phyloP scores from a whole-genome alignment of 2,329 filamentous ascomycete species.

The Aotearoamyces nothofagi region DNA sequence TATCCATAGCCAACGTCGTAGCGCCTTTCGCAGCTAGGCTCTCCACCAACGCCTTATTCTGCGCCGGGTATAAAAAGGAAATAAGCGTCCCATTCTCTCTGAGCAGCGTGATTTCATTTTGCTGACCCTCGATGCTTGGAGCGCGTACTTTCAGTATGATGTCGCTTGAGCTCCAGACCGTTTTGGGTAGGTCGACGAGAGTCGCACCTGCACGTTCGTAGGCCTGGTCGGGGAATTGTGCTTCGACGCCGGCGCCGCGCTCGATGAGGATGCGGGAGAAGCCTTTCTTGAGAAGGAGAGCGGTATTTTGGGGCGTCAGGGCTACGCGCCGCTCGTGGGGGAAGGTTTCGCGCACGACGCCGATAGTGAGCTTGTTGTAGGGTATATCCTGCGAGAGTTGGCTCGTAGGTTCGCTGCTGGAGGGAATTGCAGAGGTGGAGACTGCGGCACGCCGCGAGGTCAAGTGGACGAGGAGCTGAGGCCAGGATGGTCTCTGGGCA shows the following conservation, averaged over 20 bases:
- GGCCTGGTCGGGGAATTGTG: slow-evolving; percentile 63
- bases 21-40: slow-evolving; percentile 55
- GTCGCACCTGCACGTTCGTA: slow-evolving; percentile 69
- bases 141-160: slow-evolving; percentile 76
- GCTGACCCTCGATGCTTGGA: slow-evolving; percentile 40
- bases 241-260: slow-evolving; percentile 61
- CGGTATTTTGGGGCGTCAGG: slow-evolving; percentile 71
- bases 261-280: slow-evolving; percentile 66
- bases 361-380: slow-evolving; percentile 60
- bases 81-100: slow-evolving; percentile 60
- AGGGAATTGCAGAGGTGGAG: neutral
- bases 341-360: slow-evolving; percentile 66
- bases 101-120: slow-evolving; percentile 53
- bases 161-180: slow-evolving; percentile 61
- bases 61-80: slow-evolving; percentile 69
- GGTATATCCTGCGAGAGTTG: slow-evolving; percentile 26
- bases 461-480: neutral
- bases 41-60: slow-evolving; percentile 64
- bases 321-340: slow-evolving; percentile 70
- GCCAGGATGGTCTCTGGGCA: neutral
- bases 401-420: neutral
- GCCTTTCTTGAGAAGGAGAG: slow-evolving; percentile 72
- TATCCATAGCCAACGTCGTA: slow-evolving; percentile 81
- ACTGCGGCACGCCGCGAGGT: neutral
- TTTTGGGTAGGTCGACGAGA: slow-evolving; percentile 45